Evolutionary conservation across 345 rosid species (phyloP), one percentile per base, ranked within the genome.

Genomic region (Eucalyptus decipiens): DNA sequence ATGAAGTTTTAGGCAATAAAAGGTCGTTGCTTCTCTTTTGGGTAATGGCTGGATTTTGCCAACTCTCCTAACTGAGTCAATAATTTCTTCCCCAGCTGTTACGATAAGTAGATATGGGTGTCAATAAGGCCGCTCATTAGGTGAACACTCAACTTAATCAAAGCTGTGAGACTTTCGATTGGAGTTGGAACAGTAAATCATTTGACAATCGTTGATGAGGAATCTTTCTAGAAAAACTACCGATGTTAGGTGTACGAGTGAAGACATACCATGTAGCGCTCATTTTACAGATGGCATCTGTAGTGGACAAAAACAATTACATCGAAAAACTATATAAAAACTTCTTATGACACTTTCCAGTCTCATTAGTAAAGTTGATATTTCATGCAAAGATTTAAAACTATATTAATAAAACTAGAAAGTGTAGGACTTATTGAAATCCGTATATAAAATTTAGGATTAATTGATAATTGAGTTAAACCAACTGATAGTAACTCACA

Each of bases 391-490:
- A 72, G 9, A 21, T 76, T 40, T 76, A 40, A 11, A 1, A 21
- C 0, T 40, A 37, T 11, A 40, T 37, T 40, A 26, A 4, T 11
- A 21, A 76, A 76, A 76, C 7, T 21, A 42, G 6, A 76, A 76
- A 40, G 47, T 76, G 1, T 3, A 4, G 3, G 16, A 76, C 9
- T 21, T 42, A 34, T 40, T 37, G 47, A 4, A 76, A 40, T 21
- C 8, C 5, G 1, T 1, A 11, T 3, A 40, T 1, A 3, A 11
- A 23, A 11, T 11, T 40, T 76, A 76, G 14, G 47, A 76, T 2
- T 76, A 2, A 76, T 76, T 76, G 28, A 40, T 76, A 4, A 76
- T 76, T 7, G 1, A 40, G 28, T 34, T 72, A 72, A 37, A 56
- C 62, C 30, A 10, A 62, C 24, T 2, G 11, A 69, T 69, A 11